Base-by-base conservation (phyloP, 495 filamentous ascomycete genomes). In the Trypethelium eluteriae region DNA sequence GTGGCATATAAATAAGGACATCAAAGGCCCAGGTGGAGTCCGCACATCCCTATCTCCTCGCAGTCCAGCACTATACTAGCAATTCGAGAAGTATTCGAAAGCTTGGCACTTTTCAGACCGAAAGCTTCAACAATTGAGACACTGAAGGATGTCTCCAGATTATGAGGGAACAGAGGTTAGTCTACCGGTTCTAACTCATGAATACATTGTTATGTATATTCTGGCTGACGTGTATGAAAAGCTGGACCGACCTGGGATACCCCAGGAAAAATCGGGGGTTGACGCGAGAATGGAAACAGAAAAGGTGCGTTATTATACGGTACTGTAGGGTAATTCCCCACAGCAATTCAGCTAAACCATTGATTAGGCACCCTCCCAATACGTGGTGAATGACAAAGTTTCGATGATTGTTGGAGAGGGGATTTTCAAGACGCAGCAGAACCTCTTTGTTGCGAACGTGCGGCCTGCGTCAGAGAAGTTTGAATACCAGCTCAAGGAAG, bases 401-500 rank as follows among this genome's bases (percentile, higher is more conserved):
- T 11, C 49, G 1, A 53, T 18, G 5, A 53, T 0, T 5, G 49
- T 53, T 18, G 5, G 5, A 18, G 49, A 53, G 49, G 16, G 16
- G 14, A n/a, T n/a, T n/a, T n/a, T n/a, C n/a, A n/a, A n/a, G n/a
- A n/a, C n/a, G n/a, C n/a, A n/a, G n/a, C n/a, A n/a, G n/a, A n/a
- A n/a, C n/a, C n/a, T 53, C 5, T 53, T 53, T 18, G 2, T 53
- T 18, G 49, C 49, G 49, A 5, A 0, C 5, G n/a, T 12, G 49
- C 49, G 49, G 25, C 0, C 41, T 16, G 41, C 14, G n/a, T 12
- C 49, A 7, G 41, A 0, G 41, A 9, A 9, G 1, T 53, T 53
- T 53, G 49, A 53, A 18, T 53, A 53, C n/a, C 9, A 53, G 49
- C 49, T 53, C n/a, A 53, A 53, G 49, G 49, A 53, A 53, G 16